Base-by-base conservation (phyloP, 2,329 filamentous ascomycete species). In the Scytalidium sp. region DNA sequence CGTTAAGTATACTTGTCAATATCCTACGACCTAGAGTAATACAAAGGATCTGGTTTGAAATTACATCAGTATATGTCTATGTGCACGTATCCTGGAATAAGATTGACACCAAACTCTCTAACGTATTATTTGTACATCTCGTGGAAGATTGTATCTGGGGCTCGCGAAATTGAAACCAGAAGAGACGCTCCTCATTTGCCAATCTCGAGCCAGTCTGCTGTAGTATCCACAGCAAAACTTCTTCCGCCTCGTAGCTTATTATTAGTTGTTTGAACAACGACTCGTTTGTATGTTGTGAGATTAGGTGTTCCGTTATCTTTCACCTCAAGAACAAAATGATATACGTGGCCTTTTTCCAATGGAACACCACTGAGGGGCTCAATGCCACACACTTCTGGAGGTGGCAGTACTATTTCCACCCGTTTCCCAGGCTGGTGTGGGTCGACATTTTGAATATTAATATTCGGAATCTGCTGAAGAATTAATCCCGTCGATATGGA, bases 291-390 rank as follows among this genome's bases (percentile, higher is more conserved):
- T 44, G 64, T 68, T 25, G 68, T 70, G 41, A 74, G 54, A 3
- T 61, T 56, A 25, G 67, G 68, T 1, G 50, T 56, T 2, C 69
- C 70, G 41, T 62, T 55, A 41, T 70, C 66, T 7, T 57, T 69
- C 5, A 72, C 70, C 45, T 71, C 65, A 13, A 74, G 56, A 23
- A 74, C 68, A 29, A 73, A 56, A 58, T 73, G 71, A 48, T 71
- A 59, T 43, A 66, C 45, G 55, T 71, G 67, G 15, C 70, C 70
- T 29, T 60, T 58, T 11, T 52, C 56, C 25, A 66, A 54, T 17
- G 64, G 61, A 45, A 66, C 58, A 17, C 60, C 56, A 4, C 54
- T 55, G 42, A 60, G 65, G 50, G 53, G 59, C 9, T 65, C 44
- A 13, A 69, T 65, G 1, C 67, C 67, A 19, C 66, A 70, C 41